Evolutionary conservation across 2,329 filamentous ascomycete species (phyloP).

Genomic region (Chaetomium globosum): DNA sequence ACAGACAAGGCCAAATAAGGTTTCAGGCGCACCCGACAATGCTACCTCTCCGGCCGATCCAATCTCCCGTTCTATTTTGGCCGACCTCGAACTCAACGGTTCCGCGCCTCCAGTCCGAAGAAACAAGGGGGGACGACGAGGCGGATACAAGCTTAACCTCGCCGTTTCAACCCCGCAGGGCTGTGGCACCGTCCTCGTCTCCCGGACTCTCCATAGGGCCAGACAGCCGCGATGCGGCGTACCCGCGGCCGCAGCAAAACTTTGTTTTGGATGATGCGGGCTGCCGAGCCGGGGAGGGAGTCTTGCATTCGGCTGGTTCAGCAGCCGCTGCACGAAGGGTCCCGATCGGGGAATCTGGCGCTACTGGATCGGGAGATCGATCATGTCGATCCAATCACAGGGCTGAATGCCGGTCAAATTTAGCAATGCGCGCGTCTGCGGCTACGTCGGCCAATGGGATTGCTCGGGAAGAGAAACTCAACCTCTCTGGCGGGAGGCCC

Average conservation of each 20-base stretch:
- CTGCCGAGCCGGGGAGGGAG: background rate
- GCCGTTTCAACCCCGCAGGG: slow-evolving; percentile 7
- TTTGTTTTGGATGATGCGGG: slow-evolving; percentile 3
- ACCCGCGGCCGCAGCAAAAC: slow-evolving; percentile 1
- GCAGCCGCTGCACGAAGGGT: slow-evolving; percentile 25
- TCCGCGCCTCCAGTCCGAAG: background rate
- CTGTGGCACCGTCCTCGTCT: background rate
- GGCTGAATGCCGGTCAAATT: background rate
- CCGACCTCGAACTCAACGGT: background rate
- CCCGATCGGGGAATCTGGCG: background rate
- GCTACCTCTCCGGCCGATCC: background rate
- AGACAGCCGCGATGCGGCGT: background rate
- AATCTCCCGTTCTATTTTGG: slow-evolving; percentile 9
- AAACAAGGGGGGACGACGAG: background rate
- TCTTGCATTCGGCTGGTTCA: slow-evolving; percentile 12
- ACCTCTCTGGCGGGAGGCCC: background rate
- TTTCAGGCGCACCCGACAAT: background rate
- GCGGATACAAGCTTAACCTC: slow-evolving; percentile 1
- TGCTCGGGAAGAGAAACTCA: background rate
- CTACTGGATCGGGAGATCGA: background rate
- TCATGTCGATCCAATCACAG: background rate
- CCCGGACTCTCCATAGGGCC: background rate
- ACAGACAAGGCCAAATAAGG: background rate
- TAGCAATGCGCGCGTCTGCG: slow-evolving; percentile 7
- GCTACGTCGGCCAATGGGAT: background rate